Evolutionary conservation across 148 eudicot species (phyloP), one percentile per base, ranked within the genome.

Genomic region (Chenopodium berlandieri): DNA sequence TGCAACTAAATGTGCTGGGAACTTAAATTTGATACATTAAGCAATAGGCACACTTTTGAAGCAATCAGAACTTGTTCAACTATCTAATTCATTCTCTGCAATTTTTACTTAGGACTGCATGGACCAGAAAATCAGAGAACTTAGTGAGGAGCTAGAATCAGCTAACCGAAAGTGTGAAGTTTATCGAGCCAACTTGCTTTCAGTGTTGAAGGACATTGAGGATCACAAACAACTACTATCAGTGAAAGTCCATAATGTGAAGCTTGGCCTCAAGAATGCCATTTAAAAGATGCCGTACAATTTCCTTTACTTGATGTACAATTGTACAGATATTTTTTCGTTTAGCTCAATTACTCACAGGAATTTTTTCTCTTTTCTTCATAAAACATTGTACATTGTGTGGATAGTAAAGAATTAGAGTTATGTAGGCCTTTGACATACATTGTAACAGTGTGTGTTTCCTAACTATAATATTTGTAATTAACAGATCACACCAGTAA

Each of bases 141-240:
- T 91, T 30, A 82, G 86, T 4, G 73, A 78, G 60, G 90, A 89
- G 77, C 87, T 93, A 40, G 94, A 88, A 46, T 83, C 82, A 64
- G 88, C 90, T 48, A 87, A 89, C 81, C 80, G 83, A 9, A 93
- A 89, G 75, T 90, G 92, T 89, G 97, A 90, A 78, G 86, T 83
- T 22, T 92, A 93, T 62, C 88, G 92, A 67, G 75, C 90, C 84
- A 90, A 89, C 82, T 84, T 93, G 78, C 79, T 91, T 54, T 81
- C 91, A 27, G 86, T 88, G 78, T 77, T 91, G 87, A 91, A 88
- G 85, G 93, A 90, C 75, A 86, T 93, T 73, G 95, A 93, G 81
- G 87, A 85, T 80, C 91, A 93, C 82, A 91, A 90, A 70, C 90
- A 88, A 70, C 89, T 85, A 78, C 75, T 93, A 62, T 86, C 89